Base-by-base conservation (phyloP, 139 green algal genomes). In the Yamagishiella unicocca region DNA sequence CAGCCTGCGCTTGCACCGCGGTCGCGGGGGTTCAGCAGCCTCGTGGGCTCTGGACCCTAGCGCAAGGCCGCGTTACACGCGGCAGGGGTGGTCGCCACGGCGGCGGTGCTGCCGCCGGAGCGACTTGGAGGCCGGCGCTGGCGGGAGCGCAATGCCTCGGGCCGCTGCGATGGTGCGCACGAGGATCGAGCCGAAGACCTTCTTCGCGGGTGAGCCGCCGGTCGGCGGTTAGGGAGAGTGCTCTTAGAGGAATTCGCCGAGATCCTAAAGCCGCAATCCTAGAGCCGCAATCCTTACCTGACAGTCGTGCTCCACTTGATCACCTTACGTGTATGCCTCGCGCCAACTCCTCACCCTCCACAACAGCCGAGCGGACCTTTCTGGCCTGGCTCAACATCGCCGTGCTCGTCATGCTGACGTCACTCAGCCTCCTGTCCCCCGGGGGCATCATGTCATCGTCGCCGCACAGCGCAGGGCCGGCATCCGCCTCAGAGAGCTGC, bases 331-430 rank as follows among this genome's bases (percentile, higher is more conserved):
- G 40, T 58, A 3, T 40, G 22, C 38, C 42, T 96, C 96, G n/a
- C n/a, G n/a, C n/a, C n/a, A n/a, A n/a, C n/a, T n/a, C n/a, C n/a
- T n/a, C n/a, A n/a, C n/a, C n/a, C n/a, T n/a, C n/a, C n/a, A n/a
- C n/a, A 43, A 95, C 96, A 71, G 97, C 97, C 73, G 96, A 99
- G 92, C 91, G 96, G 68, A 99, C 96, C 25, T 98, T 99, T 87
- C 91, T 98, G 78, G 90, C 93, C 12, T 98, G 96, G 96, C 84
- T 98, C 27, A 93, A 95, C 42, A 96, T 98, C 64, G 80, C 84
- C 17, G 89, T 97, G 31, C 91, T 97, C 38, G 89, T 97, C 66
- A 95, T 96, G 89, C 91, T 97, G 74, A 93, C 88, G 19, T 92
- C 90, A 2, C 84, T 95, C 7, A 91, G 84, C 17, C 85, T 96